Evolutionary conservation across 805 yeast species (phyloP), one percentile per base, ranked within the genome.

Genomic region (Myxozyma udenii): DNA sequence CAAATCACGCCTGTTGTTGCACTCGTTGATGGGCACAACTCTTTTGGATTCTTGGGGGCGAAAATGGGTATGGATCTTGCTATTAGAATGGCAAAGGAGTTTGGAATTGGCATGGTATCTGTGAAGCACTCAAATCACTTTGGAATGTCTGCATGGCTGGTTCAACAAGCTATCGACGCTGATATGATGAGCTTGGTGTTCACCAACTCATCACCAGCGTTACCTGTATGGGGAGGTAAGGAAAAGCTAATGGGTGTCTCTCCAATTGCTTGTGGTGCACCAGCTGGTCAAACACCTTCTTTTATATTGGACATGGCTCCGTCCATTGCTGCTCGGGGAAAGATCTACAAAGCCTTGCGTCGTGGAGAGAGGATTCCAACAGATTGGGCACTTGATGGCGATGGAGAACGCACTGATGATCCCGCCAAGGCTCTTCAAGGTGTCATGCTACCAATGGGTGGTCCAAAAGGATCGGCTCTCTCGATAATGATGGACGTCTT

Each of bases 151-250:
- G 47, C 47, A 6, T 44, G 47, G 47, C 14, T 44, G 12, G 47
- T 44, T 2, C 47, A 44, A 14, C 52, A 44, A n/a, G 47, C 47
- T 5, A 4, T 44, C 5, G 47, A 44, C 16, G 47, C 47, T 16
- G 48, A 18, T 5, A 42, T 44, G 47, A 44, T 44, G 47, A 42
- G 51, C 23, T 3, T 44, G 9, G 47, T 44, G 22, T 44, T 44
- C 22, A 44, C 47, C n/a, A 44, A 44, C 51, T 44, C 47, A 18
- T 44, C 47, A 14, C 47, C 47, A 5, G 47, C 47, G 2, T 42
- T 44, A 24, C 47, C 47, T 2, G 47, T 23, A 5, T 44, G 47
- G 47, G 47, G 47, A 7, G 47, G 47, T 18, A 43, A 32, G n/a
- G 21, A 35, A n/a, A 44, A 44, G 47, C 51, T 44, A 16, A 35